Evolutionary conservation across 495 filamentous ascomycete genomes (phyloP).

Genomic region (Neurospora terricola): DNA sequence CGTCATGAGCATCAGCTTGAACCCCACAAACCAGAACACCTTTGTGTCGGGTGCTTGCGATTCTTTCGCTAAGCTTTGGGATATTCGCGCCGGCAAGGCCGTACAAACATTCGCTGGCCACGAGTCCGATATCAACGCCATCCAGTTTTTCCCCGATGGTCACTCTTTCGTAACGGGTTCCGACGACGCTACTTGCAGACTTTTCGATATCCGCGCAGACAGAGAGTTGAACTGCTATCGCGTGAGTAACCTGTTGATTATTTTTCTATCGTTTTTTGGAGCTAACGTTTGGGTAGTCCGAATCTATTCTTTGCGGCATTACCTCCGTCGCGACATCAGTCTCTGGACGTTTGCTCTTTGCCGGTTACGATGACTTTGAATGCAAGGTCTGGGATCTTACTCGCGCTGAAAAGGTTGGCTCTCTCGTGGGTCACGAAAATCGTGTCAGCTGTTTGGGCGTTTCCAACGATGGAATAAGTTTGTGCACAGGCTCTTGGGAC

Average conservation of each 20-base stretch:
- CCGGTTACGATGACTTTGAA: constrained; percentile 97
- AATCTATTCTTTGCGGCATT: constrained; percentile 94
- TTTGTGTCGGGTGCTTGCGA: constrained; percentile 98
- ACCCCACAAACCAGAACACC: constrained; percentile 96
- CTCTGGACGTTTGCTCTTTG: constrained; percentile 89
- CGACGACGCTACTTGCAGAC: constrained; percentile 92
- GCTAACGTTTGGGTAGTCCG: constrained; percentile 53
- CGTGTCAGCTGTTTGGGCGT: constrained; percentile 96
- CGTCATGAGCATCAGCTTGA: constrained; percentile 99
- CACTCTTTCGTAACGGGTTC: constrained; percentile 98
- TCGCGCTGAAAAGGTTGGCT: constrained; percentile 92
- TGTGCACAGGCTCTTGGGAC: constrained; percentile 99
- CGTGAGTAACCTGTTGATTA: constrained; percentile 43
- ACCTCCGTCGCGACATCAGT: constrained; percentile 98
- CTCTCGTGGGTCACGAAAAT: constrained; percentile 94
- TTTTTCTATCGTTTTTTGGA: constrained; percentile 3
- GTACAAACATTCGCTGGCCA: constrained; percentile 97
- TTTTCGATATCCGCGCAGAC: constrained; percentile 96
- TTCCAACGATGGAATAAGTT: constrained; percentile 96
- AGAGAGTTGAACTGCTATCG: constrained; percentile 93
- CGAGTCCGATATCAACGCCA: constrained; percentile 98
- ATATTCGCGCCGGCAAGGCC: constrained; percentile 96
- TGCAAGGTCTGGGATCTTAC: constrained; percentile 99
- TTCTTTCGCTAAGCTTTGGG: constrained; percentile 97
- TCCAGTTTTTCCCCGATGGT: constrained; percentile 98